A percentile compares a stretch with the other conserved stretches of the same genome.
Evolutionary conservation across 2,329 filamentous ascomycete species (phyloP).

Genomic region (Coleophoma eucalyptorum): DNA sequence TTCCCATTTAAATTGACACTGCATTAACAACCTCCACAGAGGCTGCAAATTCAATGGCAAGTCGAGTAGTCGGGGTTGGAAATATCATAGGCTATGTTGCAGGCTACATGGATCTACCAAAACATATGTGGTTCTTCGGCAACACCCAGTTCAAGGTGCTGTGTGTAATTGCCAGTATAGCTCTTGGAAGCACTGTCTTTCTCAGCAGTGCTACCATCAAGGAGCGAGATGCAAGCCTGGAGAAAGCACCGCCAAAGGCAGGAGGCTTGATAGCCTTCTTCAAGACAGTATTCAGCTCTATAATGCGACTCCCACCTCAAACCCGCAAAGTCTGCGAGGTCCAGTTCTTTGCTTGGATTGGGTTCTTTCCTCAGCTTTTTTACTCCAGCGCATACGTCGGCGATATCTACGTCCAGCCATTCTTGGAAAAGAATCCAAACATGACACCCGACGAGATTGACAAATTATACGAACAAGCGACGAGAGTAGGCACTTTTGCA

Average conservation of each 20-base stretch:
- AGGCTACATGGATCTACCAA: constrained; percentile 77
- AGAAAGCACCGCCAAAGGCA: constrained; percentile 57
- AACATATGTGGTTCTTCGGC: constrained; percentile 74
- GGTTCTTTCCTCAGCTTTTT: constrained; percentile 93
- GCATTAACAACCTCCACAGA: constrained; percentile 40
- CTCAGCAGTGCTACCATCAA: constrained; percentile 67
- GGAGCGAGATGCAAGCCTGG: constrained; percentile 77
- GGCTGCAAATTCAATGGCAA: constrained; percentile 90
- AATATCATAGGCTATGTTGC: constrained; percentile 90
- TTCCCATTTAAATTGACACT: constrained; percentile 7
- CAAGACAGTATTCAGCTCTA: constrained; percentile 69
- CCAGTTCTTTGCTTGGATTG: constrained; percentile 87
- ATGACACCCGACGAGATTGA: constrained; percentile 76
- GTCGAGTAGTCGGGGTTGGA: constrained; percentile 78
- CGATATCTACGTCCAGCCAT: constrained; percentile 86
- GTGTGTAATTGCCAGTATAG: constrained; percentile 77
- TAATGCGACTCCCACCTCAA: constrained; percentile 75
- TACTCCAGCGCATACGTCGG: constrained; percentile 94
- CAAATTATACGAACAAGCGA: constrained; percentile 76
- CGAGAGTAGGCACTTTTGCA: constrained; percentile 83
- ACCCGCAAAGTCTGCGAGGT: constrained; percentile 78
- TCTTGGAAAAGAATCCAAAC: constrained; percentile 71
- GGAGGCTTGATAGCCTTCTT: constrained; percentile 77
- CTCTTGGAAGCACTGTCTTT: constrained; percentile 64
- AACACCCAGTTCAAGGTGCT: constrained; percentile 91